These are phyloP conservation scores for Spatholobus suberectus DNA, from an alignment of 306 rosid species.

Conservation along the genomic window DNA sequence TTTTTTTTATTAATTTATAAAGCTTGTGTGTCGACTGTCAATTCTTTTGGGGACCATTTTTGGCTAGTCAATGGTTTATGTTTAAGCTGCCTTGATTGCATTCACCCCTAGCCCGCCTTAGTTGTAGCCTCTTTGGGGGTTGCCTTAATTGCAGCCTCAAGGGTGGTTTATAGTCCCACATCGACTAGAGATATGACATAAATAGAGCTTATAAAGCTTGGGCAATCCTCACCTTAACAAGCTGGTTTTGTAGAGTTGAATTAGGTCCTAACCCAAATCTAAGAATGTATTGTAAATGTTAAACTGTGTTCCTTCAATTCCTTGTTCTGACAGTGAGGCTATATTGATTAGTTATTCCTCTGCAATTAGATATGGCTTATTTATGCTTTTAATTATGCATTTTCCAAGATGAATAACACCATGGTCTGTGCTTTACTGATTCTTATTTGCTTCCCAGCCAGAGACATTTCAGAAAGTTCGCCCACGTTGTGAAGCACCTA, in stretches of 20 bases:
- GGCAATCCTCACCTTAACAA: too few species aligned
- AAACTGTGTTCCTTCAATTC: constrained; percentile 16
- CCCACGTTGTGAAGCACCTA: constrained; percentile 96
- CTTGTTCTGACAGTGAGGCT: constrained; percentile 19
- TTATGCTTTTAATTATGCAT: constrained; percentile 8
- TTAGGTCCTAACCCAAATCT: too few species aligned
- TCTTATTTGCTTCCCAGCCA: constrained; percentile 65
- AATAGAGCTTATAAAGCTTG: too few species aligned
- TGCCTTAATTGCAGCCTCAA: too few species aligned
- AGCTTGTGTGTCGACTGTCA: not conserved
- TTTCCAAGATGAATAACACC: constrained; percentile 6
- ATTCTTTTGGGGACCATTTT: not conserved
- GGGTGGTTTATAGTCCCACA: too few species aligned
- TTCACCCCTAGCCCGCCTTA: too few species aligned
- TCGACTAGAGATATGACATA: too few species aligned
- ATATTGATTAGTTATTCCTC: constrained; percentile 14
- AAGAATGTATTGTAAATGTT: too few species aligned
- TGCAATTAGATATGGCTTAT: constrained; percentile 11
- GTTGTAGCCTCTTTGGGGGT: too few species aligned
- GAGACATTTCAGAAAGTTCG: constrained; percentile 92
- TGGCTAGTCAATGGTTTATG: not conserved
- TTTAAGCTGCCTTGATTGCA: too few species aligned
- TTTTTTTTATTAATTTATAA: not conserved
- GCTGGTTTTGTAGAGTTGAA: too few species aligned
- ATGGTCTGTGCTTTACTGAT: constrained; percentile 2